Evolutionary conservation across 129 eudicot species (phyloP), one percentile per base, ranked within the genome.

Genomic region (Ambrosia trifida): DNA sequence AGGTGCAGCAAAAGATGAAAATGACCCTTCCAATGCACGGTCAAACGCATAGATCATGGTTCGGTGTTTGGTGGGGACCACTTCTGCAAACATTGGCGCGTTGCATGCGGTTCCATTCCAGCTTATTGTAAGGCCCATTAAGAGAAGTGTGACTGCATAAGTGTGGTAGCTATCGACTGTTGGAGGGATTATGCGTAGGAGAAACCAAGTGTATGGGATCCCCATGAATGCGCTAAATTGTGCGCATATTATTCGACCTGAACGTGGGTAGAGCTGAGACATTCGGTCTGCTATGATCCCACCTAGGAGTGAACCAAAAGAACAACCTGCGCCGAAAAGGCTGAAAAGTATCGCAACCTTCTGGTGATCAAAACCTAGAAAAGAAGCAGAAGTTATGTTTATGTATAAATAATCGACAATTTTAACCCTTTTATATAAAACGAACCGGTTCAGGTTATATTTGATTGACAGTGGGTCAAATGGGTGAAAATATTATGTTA

Each of bases 21-120:
- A 94, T 7, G 98, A 94, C 9, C 83, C 96, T 63, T 94, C 98
- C 6, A 89, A 80, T 5, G 98, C 98, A 0, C 98, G 95, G 40
- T 94, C 98, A 63, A 89, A 94, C 11, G 98, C 96, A 47, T 94
- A 94, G 20, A 94, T 89, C 98, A 94, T 94, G 66, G 98, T 94
- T 54, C 96, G 79, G 75, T 94, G 95, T 69, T 81, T 87, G 75
- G 96, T 71, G 7, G 98, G 98, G 71, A 89, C 96, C 66, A 94
- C 98, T 85, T 94, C 98, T 8, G 98, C 96, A 32, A 94, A 94
- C 92, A 94, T 89, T 3, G 98, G 98, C 11, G 84, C 96, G 54
- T 94, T 94, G 18, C 84, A 84, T 4, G 98, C 98, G 4, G 95
- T 83, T 9, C 83, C 98, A 52, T 84, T 81, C 98, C 98, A 94